Base-by-base conservation (phyloP, 2,329 filamentous ascomycete species). In the Amauroascus niger region DNA sequence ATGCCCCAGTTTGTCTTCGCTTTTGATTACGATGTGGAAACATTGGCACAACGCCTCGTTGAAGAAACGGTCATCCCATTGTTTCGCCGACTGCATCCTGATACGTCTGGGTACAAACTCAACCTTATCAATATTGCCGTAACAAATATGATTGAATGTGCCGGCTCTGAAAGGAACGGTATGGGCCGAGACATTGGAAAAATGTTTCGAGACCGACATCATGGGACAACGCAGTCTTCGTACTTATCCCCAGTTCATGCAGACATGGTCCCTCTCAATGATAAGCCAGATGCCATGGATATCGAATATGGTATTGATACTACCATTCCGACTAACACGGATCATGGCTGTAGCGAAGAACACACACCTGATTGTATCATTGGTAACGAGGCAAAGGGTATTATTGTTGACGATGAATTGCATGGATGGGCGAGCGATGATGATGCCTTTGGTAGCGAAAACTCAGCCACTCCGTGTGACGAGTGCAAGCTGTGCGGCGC, bases 81-180 rank as follows among this genome's bases (percentile, higher is more conserved):
- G 66, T 88, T 95, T 63, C 80, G 82, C 13, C 83, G 81, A 57
- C 73, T 95, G 11, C 84, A 91, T 59, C 77, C 82, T 0, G 82
- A 86, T 57, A 79, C 77, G 57, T 72, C 76, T 7, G 82, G 80
- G 1, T 95, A 87, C 86, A 87, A 91, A 60, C 69, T 96, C 16
- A 87, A 86, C 59, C 72, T 97, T 49, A 75, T 97, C 55, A 97
- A 96, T 59, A 74, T 97, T 20, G 90, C 88, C 44, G 89, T 87
- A 6, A 86, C 87, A 13, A 95, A 95, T 65, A 91, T 97, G 83
- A 77, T 77, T 1, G 73, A 78, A 39, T 74, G 73, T 14, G 80
- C 79, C 3, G 73, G 72, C 13, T 74, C 78, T 56, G 62, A 71
- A 28, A 73, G 75, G 55, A 70, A 72, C 8, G 79, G 77, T 28